Evolutionary conservation across 2,329 filamentous ascomycete genomes (phyloP), one percentile per base, ranked within the genome.

Genomic region (Penicillium sp.): DNA sequence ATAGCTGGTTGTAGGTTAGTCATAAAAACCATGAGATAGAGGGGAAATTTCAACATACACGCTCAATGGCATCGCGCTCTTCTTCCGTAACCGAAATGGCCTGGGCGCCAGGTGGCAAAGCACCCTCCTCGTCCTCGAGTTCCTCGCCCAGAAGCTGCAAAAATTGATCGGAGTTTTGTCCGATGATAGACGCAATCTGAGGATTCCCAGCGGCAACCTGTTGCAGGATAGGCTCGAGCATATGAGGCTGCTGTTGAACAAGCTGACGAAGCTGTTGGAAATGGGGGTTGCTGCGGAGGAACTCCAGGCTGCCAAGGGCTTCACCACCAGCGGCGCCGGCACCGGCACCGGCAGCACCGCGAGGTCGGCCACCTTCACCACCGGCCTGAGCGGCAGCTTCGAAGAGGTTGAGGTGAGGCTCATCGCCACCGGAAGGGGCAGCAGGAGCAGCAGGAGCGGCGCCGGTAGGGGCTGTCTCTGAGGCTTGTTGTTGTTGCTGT

Each of bases 251-350:
- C 70, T 96, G 90, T 73, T 98, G 93, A 39, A 98, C 91, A 21
- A 98, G 85, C 72, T 96, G 90, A 56, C 93, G 86, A 53, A 98
- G 81, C 73, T 98, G 93, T 73, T 97, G 93, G 74, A 98, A 98
- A 71, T 97, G 91, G 22, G 90, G 85, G 69, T 97, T 97, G 71
- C 90, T 88, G 64, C 93, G 85, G 49, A 98, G 77, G 69, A 95
- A 97, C 57, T 97, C 91, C 51, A 98, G 81, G 64, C 90, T 94
- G 24, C 85, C 85, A 24, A 87, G 73, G 35, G 80, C 79, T 51
- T 71, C 76, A 31, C 74, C 77, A 32, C 73, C 77, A 28, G 72
- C 77, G 24, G 72, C 78, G 24, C 69, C 68, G 19, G 72, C 78
- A 26, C 69, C 68, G 19, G 48, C 48, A 33, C 60, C 63, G 45